phyloP scores from a whole-genome alignment of 2,329 filamentous ascomycete genomes.

The Aspergillus awamori region DNA sequence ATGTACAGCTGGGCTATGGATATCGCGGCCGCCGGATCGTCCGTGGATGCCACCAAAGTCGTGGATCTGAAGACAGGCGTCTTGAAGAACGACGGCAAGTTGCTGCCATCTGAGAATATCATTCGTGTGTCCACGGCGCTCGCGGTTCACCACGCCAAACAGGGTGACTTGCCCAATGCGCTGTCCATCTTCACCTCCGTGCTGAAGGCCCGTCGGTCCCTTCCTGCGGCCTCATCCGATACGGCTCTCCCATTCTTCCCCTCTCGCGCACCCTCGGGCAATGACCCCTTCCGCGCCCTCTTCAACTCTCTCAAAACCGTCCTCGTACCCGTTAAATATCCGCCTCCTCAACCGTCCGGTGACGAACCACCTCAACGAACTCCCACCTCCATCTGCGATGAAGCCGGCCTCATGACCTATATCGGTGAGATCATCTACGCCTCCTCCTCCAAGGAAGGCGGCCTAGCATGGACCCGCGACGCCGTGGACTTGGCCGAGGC shows the following conservation, averaged over 20 bases:
- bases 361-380: slow-evolving; percentile 67
- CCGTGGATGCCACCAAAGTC: slow-evolving; percentile 47
- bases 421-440: slow-evolving; percentile 93
- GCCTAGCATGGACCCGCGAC: slow-evolving; percentile 86
- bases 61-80: slow-evolving; percentile 67
- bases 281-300: slow-evolving; percentile 35
- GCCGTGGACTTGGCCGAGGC: slow-evolving; percentile 79
- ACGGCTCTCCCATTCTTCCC: slow-evolving; percentile 32
- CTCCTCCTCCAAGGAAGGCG: slow-evolving; percentile 66
- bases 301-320: slow-evolving; percentile 47
- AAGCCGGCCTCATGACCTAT: slow-evolving; percentile 83
- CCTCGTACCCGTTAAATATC: slow-evolving; percentile 64
- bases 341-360: slow-evolving; percentile 70
- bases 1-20: slow-evolving; percentile 77
- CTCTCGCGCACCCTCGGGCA: slow-evolving; percentile 22
- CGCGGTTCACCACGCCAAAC: slow-evolving; percentile 74
- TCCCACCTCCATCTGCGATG: slow-evolving; percentile 71
- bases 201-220: slow-evolving; percentile 70
- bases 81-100: slow-evolving; percentile 60
- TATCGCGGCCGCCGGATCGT: slow-evolving; percentile 65
- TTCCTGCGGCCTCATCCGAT: slow-evolving; percentile 49
- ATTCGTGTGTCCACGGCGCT: slow-evolving; percentile 74
- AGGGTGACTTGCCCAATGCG: slow-evolving; percentile 67
- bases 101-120: slow-evolving; percentile 70
- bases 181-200: slow-evolving; percentile 85